These are phyloP conservation scores for Chrysoporthe cubensis DNA, from an alignment of 2,329 filamentous ascomycete species.

Conservation along the genomic window DNA sequence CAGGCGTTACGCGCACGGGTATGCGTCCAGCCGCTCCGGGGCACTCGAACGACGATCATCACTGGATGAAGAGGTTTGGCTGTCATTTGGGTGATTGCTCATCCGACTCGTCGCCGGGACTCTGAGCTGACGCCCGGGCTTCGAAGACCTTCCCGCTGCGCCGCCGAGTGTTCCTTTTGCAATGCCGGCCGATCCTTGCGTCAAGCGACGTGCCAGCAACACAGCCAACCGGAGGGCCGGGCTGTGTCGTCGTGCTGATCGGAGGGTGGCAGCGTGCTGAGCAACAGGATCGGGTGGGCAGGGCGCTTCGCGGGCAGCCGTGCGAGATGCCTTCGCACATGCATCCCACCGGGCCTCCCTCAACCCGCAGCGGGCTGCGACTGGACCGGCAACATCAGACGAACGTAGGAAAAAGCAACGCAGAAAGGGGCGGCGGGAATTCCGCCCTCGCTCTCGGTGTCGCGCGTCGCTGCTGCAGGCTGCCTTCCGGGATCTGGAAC, in stretches of 20 bases:
- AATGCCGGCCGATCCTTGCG: background rate
- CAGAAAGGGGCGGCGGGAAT: background rate
- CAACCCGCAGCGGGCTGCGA: too few relatives aligned
- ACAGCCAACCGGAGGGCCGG: background rate
- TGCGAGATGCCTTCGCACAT: background rate
- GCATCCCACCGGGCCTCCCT: background rate
- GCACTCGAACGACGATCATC: background rate
- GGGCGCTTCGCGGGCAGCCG: background rate
- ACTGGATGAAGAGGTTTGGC: background rate
- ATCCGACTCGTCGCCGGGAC: background rate
- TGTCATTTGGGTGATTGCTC: background rate
- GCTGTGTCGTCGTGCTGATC: background rate
- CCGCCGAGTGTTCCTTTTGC: background rate
- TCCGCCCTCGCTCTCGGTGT: background rate
- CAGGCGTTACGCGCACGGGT: background rate
- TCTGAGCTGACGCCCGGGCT: background rate
- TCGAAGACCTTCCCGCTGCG: background rate
- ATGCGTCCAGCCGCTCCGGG: background rate
- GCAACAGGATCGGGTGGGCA: background rate
- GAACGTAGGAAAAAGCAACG: background rate
- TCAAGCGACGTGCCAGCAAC: background rate
- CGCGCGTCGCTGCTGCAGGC: slow-evolving; percentile 1
- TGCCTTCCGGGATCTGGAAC: slow-evolving; percentile 15
- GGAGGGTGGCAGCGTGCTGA: background rate
- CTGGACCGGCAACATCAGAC: background rate